Evolutionary conservation across 1,139 yeast species (phyloP).

Genomic region (Taphrina wiesneri): DNA sequence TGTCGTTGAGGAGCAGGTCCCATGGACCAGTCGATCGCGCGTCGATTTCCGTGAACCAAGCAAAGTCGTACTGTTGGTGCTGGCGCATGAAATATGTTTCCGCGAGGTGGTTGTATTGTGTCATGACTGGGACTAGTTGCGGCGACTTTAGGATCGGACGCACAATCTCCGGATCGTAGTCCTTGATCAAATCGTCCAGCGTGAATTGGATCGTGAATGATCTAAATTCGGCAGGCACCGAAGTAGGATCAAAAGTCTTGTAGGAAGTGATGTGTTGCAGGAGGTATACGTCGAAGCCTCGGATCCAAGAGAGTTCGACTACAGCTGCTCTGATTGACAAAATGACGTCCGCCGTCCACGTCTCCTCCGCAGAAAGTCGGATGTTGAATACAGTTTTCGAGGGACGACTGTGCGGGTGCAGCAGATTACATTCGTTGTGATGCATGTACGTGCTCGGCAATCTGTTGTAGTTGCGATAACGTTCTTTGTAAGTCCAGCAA

Average conservation of each 20-base stretch:
- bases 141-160: not conserved
- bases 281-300: not conserved
- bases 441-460: not conserved
- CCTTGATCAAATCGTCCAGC: conserved; percentile 1
- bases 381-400: not conserved
- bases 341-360: not conserved
- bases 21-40: not conserved
- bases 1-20: conserved; percentile 1
- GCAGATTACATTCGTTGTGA: conserved; percentile 6
- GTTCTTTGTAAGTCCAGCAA: conserved; percentile 13
- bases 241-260: not conserved
- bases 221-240: not conserved
- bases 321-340: conserved; percentile 8
- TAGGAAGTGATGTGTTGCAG: not conserved
- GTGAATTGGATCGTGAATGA: conserved; percentile 1
- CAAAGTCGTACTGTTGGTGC: not conserved
- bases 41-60: conserved; percentile 5
- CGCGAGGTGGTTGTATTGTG: conserved; percentile 14
- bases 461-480: not conserved
- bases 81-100: conserved; percentile 3
- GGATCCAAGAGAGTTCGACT: conserved; percentile 1
- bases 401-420: conserved; percentile 1
- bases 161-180: not conserved
- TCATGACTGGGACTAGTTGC: not conserved
- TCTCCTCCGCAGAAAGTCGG: not conserved